A percentile compares a stretch with the other conserved stretches of the same genome.
phyloP scores from a whole-genome alignment of 1,139 yeast genomes.

The Suhomyces kunorum region DNA sequence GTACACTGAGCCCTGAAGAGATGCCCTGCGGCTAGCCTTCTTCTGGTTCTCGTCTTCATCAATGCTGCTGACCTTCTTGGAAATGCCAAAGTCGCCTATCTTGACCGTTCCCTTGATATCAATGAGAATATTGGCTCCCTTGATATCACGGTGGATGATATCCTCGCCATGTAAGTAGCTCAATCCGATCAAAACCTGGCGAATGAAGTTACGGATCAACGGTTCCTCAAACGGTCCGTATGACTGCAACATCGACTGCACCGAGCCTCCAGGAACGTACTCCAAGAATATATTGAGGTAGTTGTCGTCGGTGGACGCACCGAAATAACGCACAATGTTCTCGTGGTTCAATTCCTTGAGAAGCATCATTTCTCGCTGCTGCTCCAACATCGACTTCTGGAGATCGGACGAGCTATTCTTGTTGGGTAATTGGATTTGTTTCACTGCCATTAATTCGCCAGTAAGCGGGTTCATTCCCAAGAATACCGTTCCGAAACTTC shows the following conservation, averaged over 20 bases:
- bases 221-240: constrained; percentile 96
- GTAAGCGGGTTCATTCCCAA: constrained; percentile 89
- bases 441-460: constrained; percentile 96
- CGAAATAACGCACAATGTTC: constrained; percentile 87
- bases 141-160: constrained; percentile 87
- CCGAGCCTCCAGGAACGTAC: constrained; percentile 97
- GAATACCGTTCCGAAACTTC: constrained; percentile 92
- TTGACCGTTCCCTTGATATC: constrained; percentile 90
- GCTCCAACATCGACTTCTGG: constrained; percentile 72
- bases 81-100: constrained; percentile 92
- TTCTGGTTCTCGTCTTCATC: constrained; percentile 26
- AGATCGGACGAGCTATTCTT: constrained; percentile 40
- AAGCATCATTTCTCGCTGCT: constrained; percentile 82
- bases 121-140: constrained; percentile 88
- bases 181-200: constrained; percentile 82
- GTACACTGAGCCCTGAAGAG: constrained; percentile 89
- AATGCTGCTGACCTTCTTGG: constrained; percentile 62
- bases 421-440: constrained; percentile 76
- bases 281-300: constrained; percentile 82
- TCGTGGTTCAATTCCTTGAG: constrained; percentile 83
- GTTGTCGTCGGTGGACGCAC: constrained; percentile 74
- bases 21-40: constrained; percentile 61
- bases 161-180: constrained; percentile 78
- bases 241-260: constrained; percentile 77
- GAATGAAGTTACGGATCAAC: constrained; percentile 74